Conservation (phyloP, 768 basidiomycete species). For the Boletellus sp. region DNA sequence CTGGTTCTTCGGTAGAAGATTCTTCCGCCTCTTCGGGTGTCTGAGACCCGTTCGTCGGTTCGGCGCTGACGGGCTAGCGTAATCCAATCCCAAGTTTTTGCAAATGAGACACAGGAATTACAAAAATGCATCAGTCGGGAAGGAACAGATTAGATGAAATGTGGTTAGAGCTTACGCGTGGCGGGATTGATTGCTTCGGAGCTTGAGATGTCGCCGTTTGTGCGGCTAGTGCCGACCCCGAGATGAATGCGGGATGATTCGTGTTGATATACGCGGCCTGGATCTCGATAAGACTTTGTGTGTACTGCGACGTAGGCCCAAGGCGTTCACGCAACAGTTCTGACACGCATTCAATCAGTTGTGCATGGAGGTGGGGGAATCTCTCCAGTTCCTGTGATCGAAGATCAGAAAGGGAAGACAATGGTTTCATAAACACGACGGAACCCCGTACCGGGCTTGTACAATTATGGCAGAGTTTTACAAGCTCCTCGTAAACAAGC, state of each 20-base stretch:
- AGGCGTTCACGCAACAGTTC: slow-evolving; percentile 92
- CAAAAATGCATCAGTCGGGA: slow-evolving; percentile 12
- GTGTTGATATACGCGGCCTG: slow-evolving; percentile 99
- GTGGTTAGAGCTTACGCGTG: slow-evolving; percentile 46
- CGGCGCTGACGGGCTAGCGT: slow-evolving; percentile 58
- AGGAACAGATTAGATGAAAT: slow-evolving; percentile 4
- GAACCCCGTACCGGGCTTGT: slow-evolving; percentile 69
- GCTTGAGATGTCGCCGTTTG: slow-evolving; percentile 42
- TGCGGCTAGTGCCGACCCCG: slow-evolving; percentile 65
- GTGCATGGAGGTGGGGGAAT: slow-evolving; percentile 90
- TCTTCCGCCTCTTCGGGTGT: slow-evolving; percentile 63
- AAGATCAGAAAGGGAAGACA: slow-evolving; percentile 12
- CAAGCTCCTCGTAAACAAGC: slow-evolving; percentile 96
- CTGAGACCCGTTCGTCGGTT: slow-evolving; percentile 53
- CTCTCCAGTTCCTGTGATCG: slow-evolving; percentile 80
- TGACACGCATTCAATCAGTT: slow-evolving; percentile 94
- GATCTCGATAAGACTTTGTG: slow-evolving; percentile 91
- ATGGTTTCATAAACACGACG: neutral
- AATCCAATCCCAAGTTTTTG: neutral
- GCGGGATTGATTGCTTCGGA: slow-evolving; percentile 42
- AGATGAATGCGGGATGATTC: slow-evolving; percentile 93
- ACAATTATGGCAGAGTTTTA: slow-evolving; percentile 99
- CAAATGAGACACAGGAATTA: slow-evolving; percentile 14
- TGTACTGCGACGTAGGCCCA: slow-evolving; percentile 95
- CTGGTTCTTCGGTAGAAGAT: slow-evolving; percentile 53